A percentile compares a stretch with the other conserved stretches of the same genome.
Evolutionary conservation across 306 rosid species (phyloP).

Genomic region (Fagus crenata): DNA sequence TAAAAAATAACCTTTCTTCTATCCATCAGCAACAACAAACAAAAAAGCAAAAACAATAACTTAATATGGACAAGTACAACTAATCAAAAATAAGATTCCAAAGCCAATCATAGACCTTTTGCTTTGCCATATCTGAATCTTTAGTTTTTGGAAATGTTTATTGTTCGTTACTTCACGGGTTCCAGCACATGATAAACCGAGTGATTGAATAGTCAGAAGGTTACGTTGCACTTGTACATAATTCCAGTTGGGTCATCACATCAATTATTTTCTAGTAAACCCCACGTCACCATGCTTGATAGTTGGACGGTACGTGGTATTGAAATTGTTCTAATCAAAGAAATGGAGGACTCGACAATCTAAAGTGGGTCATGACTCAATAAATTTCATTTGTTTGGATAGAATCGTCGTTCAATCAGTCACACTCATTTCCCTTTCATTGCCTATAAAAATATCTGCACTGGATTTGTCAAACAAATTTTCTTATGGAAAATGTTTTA

Average conservation of each 20-base stretch:
- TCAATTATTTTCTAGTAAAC: slow-evolving; percentile 12
- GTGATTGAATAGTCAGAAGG: background rate
- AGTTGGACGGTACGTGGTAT: slow-evolving; percentile 10
- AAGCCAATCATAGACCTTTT: background rate
- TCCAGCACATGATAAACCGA: background rate
- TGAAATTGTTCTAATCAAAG: background rate
- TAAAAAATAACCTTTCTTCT: too few relatives aligned
- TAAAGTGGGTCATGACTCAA: slow-evolving; percentile 25
- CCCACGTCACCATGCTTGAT: slow-evolving; percentile 7
- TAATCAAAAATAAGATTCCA: background rate
- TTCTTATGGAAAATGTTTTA: background rate
- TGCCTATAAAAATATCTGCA: background rate
- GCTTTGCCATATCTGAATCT: background rate
- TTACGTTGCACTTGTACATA: slow-evolving; percentile 8
- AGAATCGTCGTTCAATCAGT: slow-evolving; percentile 24
- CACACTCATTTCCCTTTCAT: slow-evolving; percentile 10
- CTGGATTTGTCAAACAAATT: background rate
- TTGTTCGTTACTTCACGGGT: background rate
- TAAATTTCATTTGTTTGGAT: slow-evolving; percentile 27
- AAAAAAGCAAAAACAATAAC: background rate
- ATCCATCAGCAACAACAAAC: too few relatives aligned
- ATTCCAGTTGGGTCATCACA: slow-evolving; percentile 22
- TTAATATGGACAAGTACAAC: background rate
- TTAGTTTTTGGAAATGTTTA: background rate
- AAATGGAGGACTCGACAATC: slow-evolving; percentile 4